These are phyloP conservation scores for Quercus mongolica DNA, from an alignment of 306 rosid species.

Conservation along the genomic window DNA sequence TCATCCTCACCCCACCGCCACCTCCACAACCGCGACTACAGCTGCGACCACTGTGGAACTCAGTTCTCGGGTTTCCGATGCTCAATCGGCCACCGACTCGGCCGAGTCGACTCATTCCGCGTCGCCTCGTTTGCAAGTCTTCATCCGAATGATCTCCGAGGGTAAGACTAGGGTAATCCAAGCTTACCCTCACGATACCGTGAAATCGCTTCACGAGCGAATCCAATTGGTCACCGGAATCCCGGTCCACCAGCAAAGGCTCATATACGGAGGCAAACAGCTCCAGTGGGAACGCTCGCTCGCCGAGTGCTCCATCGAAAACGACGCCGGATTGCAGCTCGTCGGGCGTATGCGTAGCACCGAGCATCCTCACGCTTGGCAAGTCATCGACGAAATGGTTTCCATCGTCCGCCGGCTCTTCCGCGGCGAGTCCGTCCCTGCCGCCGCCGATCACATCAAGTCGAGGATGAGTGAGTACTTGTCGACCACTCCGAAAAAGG, in stretches of 20 bases:
- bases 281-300: conserved; percentile 57
- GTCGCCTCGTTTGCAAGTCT: conserved; percentile 46
- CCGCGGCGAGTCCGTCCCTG: conserved; percentile 34
- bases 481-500: conserved; percentile 17
- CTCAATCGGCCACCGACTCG: conserved; percentile 22
- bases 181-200: conserved; percentile 44
- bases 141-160: conserved; percentile 49
- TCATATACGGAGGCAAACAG: conserved; percentile 57
- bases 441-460: conserved; percentile 31
- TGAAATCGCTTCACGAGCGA: conserved; percentile 42
- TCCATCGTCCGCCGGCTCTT: conserved; percentile 39
- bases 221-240: conserved; percentile 38
- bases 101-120: conserved; percentile 19
- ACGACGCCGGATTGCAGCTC: conserved; percentile 58
- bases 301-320: conserved; percentile 52
- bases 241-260: conserved; percentile 51
- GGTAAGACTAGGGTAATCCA: conserved; percentile 54
- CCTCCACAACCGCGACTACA: neutral
- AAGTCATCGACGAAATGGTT: conserved; percentile 36
- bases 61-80: conserved; percentile 35
- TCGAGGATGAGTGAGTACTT: conserved; percentile 29
- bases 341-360: conserved; percentile 62
- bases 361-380: conserved; percentile 45
- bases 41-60: neutral
- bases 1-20: neutral